Percentiles rank a stretch among this genome's conserved stretches.
These are phyloP conservation scores for Pinus tabuliformis DNA, from an alignment of 75 land plant genomes.

Conservation along the genomic window DNA sequence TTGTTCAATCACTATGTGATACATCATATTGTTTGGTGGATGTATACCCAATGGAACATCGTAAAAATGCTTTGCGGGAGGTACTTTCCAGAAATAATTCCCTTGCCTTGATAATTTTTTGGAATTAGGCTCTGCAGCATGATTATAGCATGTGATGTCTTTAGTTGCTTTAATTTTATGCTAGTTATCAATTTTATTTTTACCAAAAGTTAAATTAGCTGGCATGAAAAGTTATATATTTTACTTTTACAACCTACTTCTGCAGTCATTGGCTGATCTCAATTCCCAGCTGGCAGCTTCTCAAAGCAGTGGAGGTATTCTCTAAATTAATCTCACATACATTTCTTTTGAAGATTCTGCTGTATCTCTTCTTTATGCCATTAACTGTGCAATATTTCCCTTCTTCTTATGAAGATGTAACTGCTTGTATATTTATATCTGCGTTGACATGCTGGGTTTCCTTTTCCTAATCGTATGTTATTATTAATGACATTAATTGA, in stretches of 20 bases:
- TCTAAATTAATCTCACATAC: background rate
- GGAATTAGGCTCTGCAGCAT: background rate
- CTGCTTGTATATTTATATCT: background rate
- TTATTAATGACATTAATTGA: background rate
- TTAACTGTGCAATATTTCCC: background rate
- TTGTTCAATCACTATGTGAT: constrained; percentile 93
- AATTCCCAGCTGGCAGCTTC: constrained; percentile 71
- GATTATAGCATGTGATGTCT: background rate
- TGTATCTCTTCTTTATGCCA: background rate
- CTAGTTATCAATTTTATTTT: background rate
- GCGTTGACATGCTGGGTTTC: background rate
- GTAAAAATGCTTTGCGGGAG: constrained; percentile 88
- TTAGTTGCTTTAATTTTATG: no score
- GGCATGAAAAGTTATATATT: background rate
- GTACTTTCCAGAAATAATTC: constrained; percentile 26
- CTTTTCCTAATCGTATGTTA: background rate
- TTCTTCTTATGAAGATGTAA: no score
- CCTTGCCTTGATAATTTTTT: constrained; percentile 4
- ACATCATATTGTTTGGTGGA: constrained; percentile 94
- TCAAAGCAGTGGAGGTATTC: constrained; percentile 86
- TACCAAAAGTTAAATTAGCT: background rate
- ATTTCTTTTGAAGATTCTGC: background rate
- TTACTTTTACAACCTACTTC: background rate
- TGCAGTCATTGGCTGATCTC: constrained; percentile 90
- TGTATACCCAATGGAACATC: constrained; percentile 93